These are phyloP conservation scores for Amanita jacksonii DNA, from an alignment of 768 basidiomycete species.

Conservation along the genomic window DNA sequence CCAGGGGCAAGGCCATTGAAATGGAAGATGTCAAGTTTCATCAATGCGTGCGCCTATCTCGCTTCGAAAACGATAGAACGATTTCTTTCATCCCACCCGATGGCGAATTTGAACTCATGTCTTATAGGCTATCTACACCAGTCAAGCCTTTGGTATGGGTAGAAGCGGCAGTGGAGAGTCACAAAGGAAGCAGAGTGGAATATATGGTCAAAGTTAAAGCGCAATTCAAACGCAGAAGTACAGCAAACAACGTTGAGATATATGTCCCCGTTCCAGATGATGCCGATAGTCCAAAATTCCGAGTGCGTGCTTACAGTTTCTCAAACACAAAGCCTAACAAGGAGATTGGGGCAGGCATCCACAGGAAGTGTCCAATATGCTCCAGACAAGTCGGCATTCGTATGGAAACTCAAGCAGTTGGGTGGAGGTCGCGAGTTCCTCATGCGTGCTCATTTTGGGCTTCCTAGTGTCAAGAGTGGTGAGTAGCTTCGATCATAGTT, in stretches of 20 bases:
- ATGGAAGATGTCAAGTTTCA: constrained; percentile 99
- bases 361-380: constrained; percentile 95
- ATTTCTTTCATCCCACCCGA: constrained; percentile 99
- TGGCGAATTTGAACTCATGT: constrained; percentile 98
- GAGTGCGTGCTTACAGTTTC: constrained; percentile 41
- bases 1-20: constrained; percentile 95
- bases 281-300: constrained; percentile 95
- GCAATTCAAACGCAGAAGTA: constrained; percentile 94
- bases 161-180: constrained; percentile 92
- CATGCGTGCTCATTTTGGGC: constrained; percentile 96
- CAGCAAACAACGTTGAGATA: constrained; percentile 97
- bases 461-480: constrained; percentile 91
- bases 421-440: constrained; percentile 94
- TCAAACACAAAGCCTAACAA: neutral
- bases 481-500: constrained; percentile 19
- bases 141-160: constrained; percentile 98
- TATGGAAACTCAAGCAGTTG: constrained; percentile 99
- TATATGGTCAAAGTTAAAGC: constrained; percentile 95
- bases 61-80: constrained; percentile 98
- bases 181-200: constrained; percentile 87
- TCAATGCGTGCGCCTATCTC: constrained; percentile 93
- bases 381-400: constrained; percentile 95
- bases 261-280: constrained; percentile 99
- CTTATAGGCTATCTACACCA: constrained; percentile 90
- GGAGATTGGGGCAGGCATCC: constrained; percentile 53